Conservation (phyloP, 192 early-diverging fungal genomes). For the Coemansia sp. region DNA sequence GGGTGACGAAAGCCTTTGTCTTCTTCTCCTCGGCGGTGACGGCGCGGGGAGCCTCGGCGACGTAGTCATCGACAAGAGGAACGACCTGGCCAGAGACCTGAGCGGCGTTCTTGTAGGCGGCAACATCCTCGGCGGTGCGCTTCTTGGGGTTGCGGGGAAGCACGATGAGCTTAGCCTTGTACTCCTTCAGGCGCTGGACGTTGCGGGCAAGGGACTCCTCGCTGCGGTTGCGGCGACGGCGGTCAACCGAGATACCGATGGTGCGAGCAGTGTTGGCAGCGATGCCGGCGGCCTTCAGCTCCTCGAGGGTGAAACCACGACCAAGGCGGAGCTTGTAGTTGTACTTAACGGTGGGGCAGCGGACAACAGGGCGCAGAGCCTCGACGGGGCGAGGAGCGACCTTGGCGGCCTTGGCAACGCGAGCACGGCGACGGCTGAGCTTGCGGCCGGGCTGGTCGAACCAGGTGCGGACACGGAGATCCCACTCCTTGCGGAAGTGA, state of each 20-base stretch:
- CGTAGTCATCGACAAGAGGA: slow-evolving; percentile 20
- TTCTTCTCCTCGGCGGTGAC: slow-evolving; percentile 59
- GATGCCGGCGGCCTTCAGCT: slow-evolving; percentile 95
- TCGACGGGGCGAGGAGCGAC: slow-evolving; percentile 97
- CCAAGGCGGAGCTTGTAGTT: slow-evolving; percentile 96
- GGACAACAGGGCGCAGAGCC: slow-evolving; percentile 92
- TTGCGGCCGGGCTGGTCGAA: slow-evolving; percentile 97
- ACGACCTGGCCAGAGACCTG: slow-evolving; percentile 44
- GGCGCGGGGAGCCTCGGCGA: slow-evolving; percentile 51
- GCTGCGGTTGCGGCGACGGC: slow-evolving; percentile 93
- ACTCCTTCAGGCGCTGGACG: slow-evolving; percentile 90
- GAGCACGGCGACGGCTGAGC: slow-evolving; percentile 80
- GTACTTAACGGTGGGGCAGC: slow-evolving; percentile 96
- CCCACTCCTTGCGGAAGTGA: slow-evolving; percentile 99
- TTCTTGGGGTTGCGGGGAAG: slow-evolving; percentile 93
- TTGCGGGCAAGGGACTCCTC: slow-evolving; percentile 91
- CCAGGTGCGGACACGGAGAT: slow-evolving; percentile 94
- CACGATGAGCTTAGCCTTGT: slow-evolving; percentile 92
- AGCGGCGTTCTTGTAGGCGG: slow-evolving; percentile 49
- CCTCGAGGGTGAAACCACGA: slow-evolving; percentile 97
- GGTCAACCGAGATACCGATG: slow-evolving; percentile 96
- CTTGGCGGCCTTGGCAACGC: slow-evolving; percentile 91
- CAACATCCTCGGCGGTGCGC: slow-evolving; percentile 57
- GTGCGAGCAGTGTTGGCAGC: slow-evolving; percentile 87
- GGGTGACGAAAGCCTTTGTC: slow-evolving; percentile 42